Evolutionary conservation across 139 green algal genomes (phyloP).

Genomic region (Ettlia oleoabundans): DNA sequence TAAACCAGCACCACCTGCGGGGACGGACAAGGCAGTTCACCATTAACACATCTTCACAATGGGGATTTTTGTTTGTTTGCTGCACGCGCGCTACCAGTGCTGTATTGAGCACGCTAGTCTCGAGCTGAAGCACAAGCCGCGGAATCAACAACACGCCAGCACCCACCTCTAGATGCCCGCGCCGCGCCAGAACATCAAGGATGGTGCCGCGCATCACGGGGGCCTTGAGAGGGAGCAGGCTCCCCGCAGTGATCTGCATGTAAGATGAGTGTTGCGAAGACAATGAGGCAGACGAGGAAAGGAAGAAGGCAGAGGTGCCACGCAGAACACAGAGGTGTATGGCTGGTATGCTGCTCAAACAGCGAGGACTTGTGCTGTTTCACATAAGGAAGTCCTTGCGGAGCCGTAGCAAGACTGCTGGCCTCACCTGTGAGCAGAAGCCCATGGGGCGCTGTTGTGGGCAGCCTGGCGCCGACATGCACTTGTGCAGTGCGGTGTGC

Average conservation of each 20-base stretch:
- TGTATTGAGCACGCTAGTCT: no score
- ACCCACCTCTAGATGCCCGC: slow-evolving; percentile 50
- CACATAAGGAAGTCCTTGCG: no score
- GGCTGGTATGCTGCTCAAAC: no score
- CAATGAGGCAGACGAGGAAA: neutral
- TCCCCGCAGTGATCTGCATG: slow-evolving; percentile 64
- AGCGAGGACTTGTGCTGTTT: no score
- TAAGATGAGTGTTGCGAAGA: neutral
- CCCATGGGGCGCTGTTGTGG: slow-evolving; percentile 35
- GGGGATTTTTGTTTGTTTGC: no score
- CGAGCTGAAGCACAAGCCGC: no score
- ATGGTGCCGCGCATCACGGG: slow-evolving; percentile 70
- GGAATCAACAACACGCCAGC: neutral
- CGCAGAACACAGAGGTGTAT: no score
- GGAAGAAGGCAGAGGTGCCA: neutral
- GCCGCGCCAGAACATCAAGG: slow-evolving; percentile 58
- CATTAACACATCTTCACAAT: neutral
- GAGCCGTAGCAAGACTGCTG: no score
- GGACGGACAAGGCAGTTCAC: neutral
- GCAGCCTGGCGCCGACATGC: slow-evolving; percentile 11
- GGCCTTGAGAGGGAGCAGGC: slow-evolving; percentile 60
- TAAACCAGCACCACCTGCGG: slow-evolving; percentile 55
- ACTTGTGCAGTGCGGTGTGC: slow-evolving; percentile 61
- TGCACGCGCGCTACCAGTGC: no score
- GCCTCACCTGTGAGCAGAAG: slow-evolving; percentile 67